A percentile compares a stretch with the other conserved stretches of the same genome.
phyloP scores from a whole-genome alignment of 345 rosid genomes.

The Excoecaria agallocha region DNA sequence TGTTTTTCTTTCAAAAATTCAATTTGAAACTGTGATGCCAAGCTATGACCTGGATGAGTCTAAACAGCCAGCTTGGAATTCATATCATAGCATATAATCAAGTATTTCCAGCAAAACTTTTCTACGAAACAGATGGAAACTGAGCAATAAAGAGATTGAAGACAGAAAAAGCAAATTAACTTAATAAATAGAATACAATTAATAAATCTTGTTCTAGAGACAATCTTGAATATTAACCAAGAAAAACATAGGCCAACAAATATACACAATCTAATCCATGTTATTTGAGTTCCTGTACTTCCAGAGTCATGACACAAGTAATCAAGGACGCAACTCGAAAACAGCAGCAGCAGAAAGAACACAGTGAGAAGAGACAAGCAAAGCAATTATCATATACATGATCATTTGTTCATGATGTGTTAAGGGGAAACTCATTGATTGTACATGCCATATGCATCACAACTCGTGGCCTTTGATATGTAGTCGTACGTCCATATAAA shows the following conservation, averaged over 20 bases:
- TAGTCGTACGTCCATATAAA: neutral
- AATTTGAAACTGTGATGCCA: too few species aligned
- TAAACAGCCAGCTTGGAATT: too few species aligned
- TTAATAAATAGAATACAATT: slow-evolving; percentile 4
- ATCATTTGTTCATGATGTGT: neutral
- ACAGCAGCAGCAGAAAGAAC: neutral
- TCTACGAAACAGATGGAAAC: too few species aligned
- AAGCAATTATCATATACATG: slow-evolving; percentile 24
- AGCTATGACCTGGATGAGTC: too few species aligned
- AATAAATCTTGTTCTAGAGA: slow-evolving; percentile 3
- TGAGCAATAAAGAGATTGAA: too few species aligned
- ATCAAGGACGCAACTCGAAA: slow-evolving; percentile 12
- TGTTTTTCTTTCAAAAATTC: too few species aligned
- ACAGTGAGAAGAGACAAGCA: slow-evolving; percentile 6
- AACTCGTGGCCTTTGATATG: neutral
- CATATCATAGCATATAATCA: too few species aligned
- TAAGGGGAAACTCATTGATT: slow-evolving; percentile 6
- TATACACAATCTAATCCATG: slow-evolving; percentile 25
- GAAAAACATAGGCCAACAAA: slow-evolving; percentile 12
- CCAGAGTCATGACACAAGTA: slow-evolving; percentile 4
- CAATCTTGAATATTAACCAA: slow-evolving; percentile 15
- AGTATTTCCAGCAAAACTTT: too few species aligned
- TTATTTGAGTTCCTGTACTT: slow-evolving; percentile 8
- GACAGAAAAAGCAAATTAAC: too few species aligned
- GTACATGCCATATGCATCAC: slow-evolving; percentile 1